Base-by-base conservation (phyloP, 148 eudicot species). In the Heliosperma pusillum region DNA sequence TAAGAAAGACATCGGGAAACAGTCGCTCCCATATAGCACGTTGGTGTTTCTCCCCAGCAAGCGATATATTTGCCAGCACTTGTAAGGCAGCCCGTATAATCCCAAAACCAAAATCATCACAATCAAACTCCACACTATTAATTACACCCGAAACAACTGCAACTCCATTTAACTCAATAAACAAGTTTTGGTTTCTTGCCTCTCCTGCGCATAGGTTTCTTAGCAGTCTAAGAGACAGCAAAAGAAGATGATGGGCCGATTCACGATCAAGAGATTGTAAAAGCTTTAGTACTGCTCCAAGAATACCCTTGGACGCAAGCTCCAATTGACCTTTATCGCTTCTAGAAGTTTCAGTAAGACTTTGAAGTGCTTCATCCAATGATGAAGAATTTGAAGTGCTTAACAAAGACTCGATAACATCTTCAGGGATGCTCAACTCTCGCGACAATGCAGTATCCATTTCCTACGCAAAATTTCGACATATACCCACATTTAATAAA, bases 181-280 rank as follows among this genome's bases (percentile, higher is more conserved):
- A 90, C 70, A 60, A 78, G 75, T 86, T 63, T 79, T 94, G 97
- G 59, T 91, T 94, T 20, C 33, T 57, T 13, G 55, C 27, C 59
- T 90, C 98, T 21, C 96, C 96, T 0, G 96, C 98, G 77, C 93
- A 88, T 19, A 94, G 83, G 79, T 94, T 94, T 77, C 98, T 91
- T 4, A 94, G 83, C 24, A 94, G 88, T 77, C 90, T 86, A 63
- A 94, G 76, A 66, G 96, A 83, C 74, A 87, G 74, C 21, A 83
- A 77, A 19, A 82, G 88, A 62, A 82, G 86, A 15, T 70, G 83
- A 60, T 78, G 74, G 27, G 70, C 72, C 16, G 86, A 77, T 30
- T 85, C 79, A 64, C n/a, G 11, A 24, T 76, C 71, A 12, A 87
- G 83, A 71, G 53, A 79, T 67, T 83, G 85, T 50, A 86, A 80